Evolutionary conservation across 257 asterid genomes (phyloP).

Genomic region (Solanum etuberosum): DNA sequence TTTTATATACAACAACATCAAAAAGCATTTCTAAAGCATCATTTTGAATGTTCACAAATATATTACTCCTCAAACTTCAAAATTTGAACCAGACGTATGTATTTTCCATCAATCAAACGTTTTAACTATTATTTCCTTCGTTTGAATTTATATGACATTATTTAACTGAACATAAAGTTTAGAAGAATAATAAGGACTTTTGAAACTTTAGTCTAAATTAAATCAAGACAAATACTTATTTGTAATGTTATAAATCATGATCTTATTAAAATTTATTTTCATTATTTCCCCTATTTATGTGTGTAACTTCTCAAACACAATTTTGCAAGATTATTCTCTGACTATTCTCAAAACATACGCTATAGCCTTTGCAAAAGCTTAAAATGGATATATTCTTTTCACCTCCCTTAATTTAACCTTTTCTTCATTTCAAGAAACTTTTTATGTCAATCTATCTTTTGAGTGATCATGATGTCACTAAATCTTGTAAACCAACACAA

Average conservation of each 20-base stretch:
- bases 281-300: background rate
- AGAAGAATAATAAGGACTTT: background rate
- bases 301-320: slow-evolving; percentile 10
- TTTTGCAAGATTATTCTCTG: slow-evolving; percentile 2
- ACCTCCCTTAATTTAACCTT: background rate
- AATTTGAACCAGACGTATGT: background rate
- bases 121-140: accelerated
- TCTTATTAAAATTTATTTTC: background rate
- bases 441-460: background rate
- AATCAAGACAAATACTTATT: background rate
- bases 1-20: background rate
- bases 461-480: background rate
- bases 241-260: background rate
- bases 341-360: background rate
- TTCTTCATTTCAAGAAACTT: background rate
- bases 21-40: background rate
- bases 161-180: background rate
- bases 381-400: background rate
- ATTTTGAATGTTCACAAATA: background rate
- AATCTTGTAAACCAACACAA: background rate
- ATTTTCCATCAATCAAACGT: background rate
- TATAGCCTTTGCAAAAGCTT: background rate
- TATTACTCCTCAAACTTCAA: background rate
- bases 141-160: background rate
- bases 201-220: background rate